These are phyloP conservation scores for Russula foetens DNA, from an alignment of 768 basidiomycete genomes.

Conservation along the genomic window DNA sequence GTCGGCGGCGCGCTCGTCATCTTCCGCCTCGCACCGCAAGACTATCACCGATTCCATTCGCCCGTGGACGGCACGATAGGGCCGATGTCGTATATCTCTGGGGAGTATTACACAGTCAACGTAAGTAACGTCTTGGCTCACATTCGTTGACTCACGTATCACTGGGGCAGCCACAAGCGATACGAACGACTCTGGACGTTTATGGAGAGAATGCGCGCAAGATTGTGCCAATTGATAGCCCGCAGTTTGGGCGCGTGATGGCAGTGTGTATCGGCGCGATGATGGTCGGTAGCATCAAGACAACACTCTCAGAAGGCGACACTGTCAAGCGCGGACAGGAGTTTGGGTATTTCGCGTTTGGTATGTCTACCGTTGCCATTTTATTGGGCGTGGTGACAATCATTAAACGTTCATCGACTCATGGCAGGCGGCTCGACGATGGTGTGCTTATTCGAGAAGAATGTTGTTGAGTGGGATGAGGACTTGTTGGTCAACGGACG, in stretches of 20 bases:
- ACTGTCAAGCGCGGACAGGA: conserved; percentile 78
- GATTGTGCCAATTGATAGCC: conserved; percentile 86
- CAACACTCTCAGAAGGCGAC: conserved; percentile 82
- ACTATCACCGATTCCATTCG: conserved; percentile 91
- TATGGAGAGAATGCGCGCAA: conserved; percentile 93
- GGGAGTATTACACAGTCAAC: conserved; percentile 96
- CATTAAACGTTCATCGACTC: background rate
- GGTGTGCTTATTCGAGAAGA: conserved; percentile 83
- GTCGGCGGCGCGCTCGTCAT: conserved; percentile 79
- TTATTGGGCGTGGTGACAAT: background rate
- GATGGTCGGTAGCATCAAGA: conserved; percentile 90
- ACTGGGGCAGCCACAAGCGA: conserved; percentile 89
- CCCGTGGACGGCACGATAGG: conserved; percentile 84
- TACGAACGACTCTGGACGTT: conserved; percentile 82
- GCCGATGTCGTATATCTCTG: conserved; percentile 70
- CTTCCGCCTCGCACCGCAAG: conserved; percentile 88
- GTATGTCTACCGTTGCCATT: conserved; percentile 34
- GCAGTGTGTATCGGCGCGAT: conserved; percentile 88
- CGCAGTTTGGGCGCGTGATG: conserved; percentile 87
- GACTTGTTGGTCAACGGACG: conserved; percentile 79
- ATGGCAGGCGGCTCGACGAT: conserved; percentile 80
- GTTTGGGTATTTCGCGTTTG: conserved; percentile 93
- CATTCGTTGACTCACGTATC: background rate
- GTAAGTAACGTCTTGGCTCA: conserved; percentile 34
- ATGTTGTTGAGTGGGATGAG: conserved; percentile 82